Base-by-base conservation (phyloP, 1,284 basidiomycete species). In the Neolentinus lepideus region DNA sequence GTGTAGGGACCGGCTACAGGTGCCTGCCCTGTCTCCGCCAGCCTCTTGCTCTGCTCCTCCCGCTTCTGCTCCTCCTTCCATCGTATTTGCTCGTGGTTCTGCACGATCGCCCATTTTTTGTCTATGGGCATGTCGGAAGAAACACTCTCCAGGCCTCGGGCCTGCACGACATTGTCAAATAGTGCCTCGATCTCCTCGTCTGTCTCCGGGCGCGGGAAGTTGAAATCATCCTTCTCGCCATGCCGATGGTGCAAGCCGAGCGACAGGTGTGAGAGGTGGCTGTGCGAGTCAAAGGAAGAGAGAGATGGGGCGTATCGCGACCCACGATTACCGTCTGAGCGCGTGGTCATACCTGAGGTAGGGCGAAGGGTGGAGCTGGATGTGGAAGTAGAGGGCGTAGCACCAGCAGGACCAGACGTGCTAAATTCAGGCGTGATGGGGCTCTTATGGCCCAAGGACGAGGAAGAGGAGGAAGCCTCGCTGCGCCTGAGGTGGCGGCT, bases 81-180 rank as follows among this genome's bases (percentile, higher is more conserved):
- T 45, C 89, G 83, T 56, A 89, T 79, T 55, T 89, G 85, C 63
- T 90, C 88, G 63, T 92, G 89, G 61, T 86, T 92, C 68, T 90
- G 84, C 10, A 98, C 90, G 65, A 98, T 84, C 59, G 80, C 79
- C 95, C 95, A 98, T 71, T 98, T 98, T 68, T 93, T 93, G 52
- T 94, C 90, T 27, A 89, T 78, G 0, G 83, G 67, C 26, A 94
- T 73, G 48, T 76, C 74, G 4, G 12, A 16, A 3, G 38, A 16
- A 46, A 88, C 68, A 22, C 80, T 80, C 21, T 72, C 79, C 10
- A 92, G 68, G 61, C 83, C 86, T 45, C 89, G 80, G 53, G 80
- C 84, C 52, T 80, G 77, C 60, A 83, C 80, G 53, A 95, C 81
- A 55, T 83, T 80, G 60, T 90, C 81, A 66, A 95, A 96, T 55